Evolutionary conservation across 768 basidiomycete species (phyloP).

Genomic region (Termitomyces sp.): DNA sequence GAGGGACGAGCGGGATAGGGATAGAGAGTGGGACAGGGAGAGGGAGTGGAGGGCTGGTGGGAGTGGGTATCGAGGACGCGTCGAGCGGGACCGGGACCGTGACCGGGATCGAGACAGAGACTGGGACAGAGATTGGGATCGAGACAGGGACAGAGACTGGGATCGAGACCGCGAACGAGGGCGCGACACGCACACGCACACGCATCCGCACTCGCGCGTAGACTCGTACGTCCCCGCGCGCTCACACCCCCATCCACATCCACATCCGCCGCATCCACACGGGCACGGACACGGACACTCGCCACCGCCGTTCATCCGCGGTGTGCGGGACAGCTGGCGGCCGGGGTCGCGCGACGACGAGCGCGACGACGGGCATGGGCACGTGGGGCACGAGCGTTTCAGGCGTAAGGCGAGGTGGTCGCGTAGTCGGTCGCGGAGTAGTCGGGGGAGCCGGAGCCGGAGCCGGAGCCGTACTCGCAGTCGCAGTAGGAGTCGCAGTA

Average conservation of each 20-base stretch:
- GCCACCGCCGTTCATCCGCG: not conserved
- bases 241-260: too few relatives aligned
- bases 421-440: too few relatives aligned
- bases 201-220: not conserved
- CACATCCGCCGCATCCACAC: not conserved
- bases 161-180: not conserved
- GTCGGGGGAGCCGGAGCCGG: too few relatives aligned
- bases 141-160: not conserved
- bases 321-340: not conserved
- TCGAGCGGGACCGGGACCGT: not conserved
- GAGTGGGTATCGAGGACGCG: not conserved
- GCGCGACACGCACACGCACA: not conserved
- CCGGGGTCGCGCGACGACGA: not conserved
- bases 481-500: constrained; percentile 10
- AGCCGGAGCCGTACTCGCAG: not conserved
- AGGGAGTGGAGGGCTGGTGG: not conserved
- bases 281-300: not conserved
- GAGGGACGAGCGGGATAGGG: constrained; percentile 9
- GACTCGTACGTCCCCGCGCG: not conserved
- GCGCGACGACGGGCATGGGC: not conserved
- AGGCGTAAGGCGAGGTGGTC: too few relatives aligned
- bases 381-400: not conserved
- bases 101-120: too few relatives aligned
- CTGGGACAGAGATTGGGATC: constrained; percentile 7
- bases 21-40: not conserved